A percentile compares a stretch with the other conserved stretches of the same genome.
Conservation (phyloP, 495 filamentous ascomycete genomes). For the Penicillium goetzii region DNA sequence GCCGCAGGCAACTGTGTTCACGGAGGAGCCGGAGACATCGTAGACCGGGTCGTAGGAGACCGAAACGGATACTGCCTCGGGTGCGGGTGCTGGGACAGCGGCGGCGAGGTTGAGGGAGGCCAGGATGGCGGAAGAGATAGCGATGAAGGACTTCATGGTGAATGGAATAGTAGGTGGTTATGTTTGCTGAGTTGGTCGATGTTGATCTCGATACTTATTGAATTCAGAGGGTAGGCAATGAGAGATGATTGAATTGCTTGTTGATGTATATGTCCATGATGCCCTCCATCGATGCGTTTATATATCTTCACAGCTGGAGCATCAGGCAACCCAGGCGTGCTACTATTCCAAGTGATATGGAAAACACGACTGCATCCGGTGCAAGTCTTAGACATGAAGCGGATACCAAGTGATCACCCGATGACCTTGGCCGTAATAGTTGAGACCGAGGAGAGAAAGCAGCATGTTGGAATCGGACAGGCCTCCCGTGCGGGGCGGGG, state of each 20-base stretch:
- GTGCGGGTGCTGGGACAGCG: conserved; percentile 19
- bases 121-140: conserved; percentile 28
- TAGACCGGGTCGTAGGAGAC: conserved; percentile 46
- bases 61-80: conserved; percentile 23
- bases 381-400: conserved; percentile 31
- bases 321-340: conserved; percentile 5
- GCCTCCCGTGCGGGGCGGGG: conserved; percentile 7
- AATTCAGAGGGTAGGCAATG: neutral
- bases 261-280: neutral
- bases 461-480: conserved; percentile 13
- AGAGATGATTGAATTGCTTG: neutral
- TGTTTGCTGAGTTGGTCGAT: neutral
- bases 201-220: neutral
- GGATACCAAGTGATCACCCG: conserved; percentile 7
- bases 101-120: conserved; percentile 21
- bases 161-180: neutral
- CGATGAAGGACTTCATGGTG: conserved; percentile 30
- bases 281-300: conserved; percentile 12
- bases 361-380: conserved; percentile 8
- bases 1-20: conserved; percentile 61
- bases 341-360: conserved; percentile 18
- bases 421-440: conserved; percentile 5
- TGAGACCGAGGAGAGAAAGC: neutral
- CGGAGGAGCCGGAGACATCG: conserved; percentile 45
- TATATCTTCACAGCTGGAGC: conserved; percentile 19